These are phyloP conservation scores for Balakata baccata DNA, from an alignment of 345 rosid species.

Conservation along the genomic window DNA sequence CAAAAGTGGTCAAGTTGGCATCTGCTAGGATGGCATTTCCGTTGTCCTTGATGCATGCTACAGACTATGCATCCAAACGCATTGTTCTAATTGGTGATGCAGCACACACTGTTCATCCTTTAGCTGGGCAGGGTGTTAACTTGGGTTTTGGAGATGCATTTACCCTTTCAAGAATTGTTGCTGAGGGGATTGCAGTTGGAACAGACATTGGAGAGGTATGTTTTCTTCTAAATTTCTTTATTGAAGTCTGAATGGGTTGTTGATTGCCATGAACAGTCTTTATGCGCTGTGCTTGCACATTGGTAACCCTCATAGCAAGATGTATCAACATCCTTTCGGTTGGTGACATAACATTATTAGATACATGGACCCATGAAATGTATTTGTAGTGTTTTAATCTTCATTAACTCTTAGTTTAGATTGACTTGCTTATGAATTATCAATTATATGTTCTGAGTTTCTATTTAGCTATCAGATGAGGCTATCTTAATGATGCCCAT, in stretches of 20 bases:
- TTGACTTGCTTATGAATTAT: too few relatives aligned
- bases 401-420: neutral
- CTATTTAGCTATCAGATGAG: neutral
- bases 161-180: slow-evolving; percentile 64
- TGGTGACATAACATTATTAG: neutral
- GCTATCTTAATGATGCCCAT: neutral
- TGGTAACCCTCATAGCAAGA: neutral
- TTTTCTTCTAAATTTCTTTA: slow-evolving; percentile 9
- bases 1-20: slow-evolving; percentile 65
- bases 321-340: neutral
- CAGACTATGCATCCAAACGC: slow-evolving; percentile 58
- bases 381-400: neutral
- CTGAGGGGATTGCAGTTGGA: slow-evolving; percentile 80
- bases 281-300: neutral
- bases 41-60: slow-evolving; percentile 75
- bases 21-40: slow-evolving; percentile 87
- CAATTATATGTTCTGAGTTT: neutral
- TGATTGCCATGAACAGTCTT: neutral
- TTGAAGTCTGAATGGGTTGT: neutral
- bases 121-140: slow-evolving; percentile 98
- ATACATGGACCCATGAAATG: neutral
- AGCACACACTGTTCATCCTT: slow-evolving; percentile 91
- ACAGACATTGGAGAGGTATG: slow-evolving; percentile 80
- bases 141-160: slow-evolving; percentile 85
- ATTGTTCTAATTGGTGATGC: slow-evolving; percentile 86